Percentiles rank a stretch among this genome's conserved stretches.
Evolutionary conservation across 2,329 filamentous ascomycete genomes (phyloP).

Genomic region (Salinomyces thailandicus): DNA sequence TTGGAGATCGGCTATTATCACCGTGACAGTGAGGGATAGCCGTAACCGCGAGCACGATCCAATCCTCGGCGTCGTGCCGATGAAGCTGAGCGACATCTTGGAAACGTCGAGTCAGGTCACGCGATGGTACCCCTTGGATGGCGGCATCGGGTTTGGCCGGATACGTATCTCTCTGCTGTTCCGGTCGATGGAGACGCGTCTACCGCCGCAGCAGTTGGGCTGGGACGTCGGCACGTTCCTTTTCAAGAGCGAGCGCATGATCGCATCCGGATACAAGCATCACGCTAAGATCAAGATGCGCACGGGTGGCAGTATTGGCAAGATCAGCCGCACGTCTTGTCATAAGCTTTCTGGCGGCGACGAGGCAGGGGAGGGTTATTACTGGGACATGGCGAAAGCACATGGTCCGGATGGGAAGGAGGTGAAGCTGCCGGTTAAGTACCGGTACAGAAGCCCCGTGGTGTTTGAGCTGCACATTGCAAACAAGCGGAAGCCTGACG

Average conservation of each 20-base stretch:
- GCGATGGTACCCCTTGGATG: conserved; percentile 92
- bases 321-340: conserved; percentile 55
- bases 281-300: conserved; percentile 61
- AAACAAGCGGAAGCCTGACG: conserved; percentile 59
- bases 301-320: conserved; percentile 73
- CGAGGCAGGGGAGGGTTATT: conserved; percentile 44
- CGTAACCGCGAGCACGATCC: conserved; percentile 89
- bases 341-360: conserved; percentile 31
- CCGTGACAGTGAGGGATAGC: conserved; percentile 77
- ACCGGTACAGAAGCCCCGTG: conserved; percentile 79
- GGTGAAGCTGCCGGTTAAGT: conserved; percentile 73
- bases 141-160: conserved; percentile 81
- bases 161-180: conserved; percentile 82
- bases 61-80: conserved; percentile 79
- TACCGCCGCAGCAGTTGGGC: conserved; percentile 76
- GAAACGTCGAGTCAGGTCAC: conserved; percentile 78
- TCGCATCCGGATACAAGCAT: conserved; percentile 51
- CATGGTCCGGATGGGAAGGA: conserved; percentile 26
- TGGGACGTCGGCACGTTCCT: conserved; percentile 96
- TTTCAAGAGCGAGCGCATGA: conserved; percentile 62
- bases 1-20: conserved; percentile 80
- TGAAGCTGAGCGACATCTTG: conserved; percentile 80
- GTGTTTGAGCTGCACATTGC: conserved; percentile 74
- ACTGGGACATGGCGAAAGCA: conserved; percentile 42
- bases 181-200: conserved; percentile 72